These are phyloP conservation scores for Murraya paniculata DNA, from an alignment of 345 rosid genomes.

Conservation along the genomic window DNA sequence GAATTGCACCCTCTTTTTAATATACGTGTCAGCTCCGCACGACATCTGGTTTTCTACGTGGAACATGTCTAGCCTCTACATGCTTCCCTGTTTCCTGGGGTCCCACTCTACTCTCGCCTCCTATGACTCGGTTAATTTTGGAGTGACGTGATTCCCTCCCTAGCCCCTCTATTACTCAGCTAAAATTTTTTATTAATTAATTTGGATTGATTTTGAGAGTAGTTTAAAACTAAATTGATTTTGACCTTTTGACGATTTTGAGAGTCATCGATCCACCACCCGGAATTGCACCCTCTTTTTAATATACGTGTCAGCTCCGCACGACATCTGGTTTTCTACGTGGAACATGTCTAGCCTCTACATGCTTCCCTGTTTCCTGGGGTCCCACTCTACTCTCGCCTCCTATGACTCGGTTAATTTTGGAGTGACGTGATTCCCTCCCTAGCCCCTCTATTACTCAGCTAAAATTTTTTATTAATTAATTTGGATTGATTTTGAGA, in stretches of 20 bases:
- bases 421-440: neutral
- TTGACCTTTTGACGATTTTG: too few species aligned
- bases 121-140: neutral
- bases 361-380: neutral
- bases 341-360: constrained; percentile 21
- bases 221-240: too few species aligned
- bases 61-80: constrained; percentile 9
- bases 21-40: constrained; percentile 24
- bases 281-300: constrained; percentile 24
- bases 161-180: too few species aligned
- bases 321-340: constrained; percentile 20
- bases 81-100: neutral
- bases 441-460: too few species aligned
- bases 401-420: neutral
- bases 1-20: constrained; percentile 15
- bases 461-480: too few species aligned
- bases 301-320: constrained; percentile 23
- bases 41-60: constrained; percentile 27
- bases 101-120: neutral
- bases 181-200: too few species aligned
- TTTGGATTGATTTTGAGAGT: too few species aligned
- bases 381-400: neutral
- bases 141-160: neutral
- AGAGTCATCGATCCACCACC: constrained; percentile 40
- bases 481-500: too few species aligned